Evolutionary conservation across 305 asterid genomes (phyloP), one percentile per base, ranked within the genome.

Genomic region (Striga hermonthica): DNA sequence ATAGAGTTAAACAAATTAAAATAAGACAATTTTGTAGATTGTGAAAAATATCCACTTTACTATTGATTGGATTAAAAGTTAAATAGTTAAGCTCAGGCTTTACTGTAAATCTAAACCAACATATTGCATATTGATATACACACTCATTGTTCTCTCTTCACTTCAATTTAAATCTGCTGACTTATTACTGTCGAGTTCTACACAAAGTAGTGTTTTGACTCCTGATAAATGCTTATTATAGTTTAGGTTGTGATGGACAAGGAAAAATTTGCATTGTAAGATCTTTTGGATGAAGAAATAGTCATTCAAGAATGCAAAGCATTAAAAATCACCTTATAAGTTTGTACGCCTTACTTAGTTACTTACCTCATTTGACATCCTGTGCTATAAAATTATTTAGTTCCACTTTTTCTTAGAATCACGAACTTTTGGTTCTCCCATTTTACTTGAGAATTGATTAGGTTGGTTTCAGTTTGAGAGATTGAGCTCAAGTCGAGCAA

Each of bases 291-390:
- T 75, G 99, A 90, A 82, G 99, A 93, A 76, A 97, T 90, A 80
- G 84, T 88, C 72, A 90, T 90, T 75, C 99, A 93, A 90, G 99
- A 93, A 77, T 93, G 99, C 97, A 93, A 90, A 84, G 92, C 96
- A 65, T 72, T 90, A 67, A 93, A 93, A 81, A 87, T 50, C 97
- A 96, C 65, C 99, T 93, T 59, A 90, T 93, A 68, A 93, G 90
- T 81, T 93, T 90, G 99, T 93, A 90, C 60, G 71, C 60, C 47
- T 13, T 55, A 39, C 66, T 48, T 47, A 53, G 50, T 37, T 64
- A 4, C 43, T 14, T 55, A 57, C 67, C 16, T 73, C 45, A 44
- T 35, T 78, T 72, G 40, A 50, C 53, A 9, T 16, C n/a, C 9
- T 38, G 31, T 74, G 65, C 61, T 64, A 45, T 47, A 53, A 35